phyloP scores from a whole-genome alignment of 1,284 basidiomycete genomes.

The Megacollybia platyphylla region DNA sequence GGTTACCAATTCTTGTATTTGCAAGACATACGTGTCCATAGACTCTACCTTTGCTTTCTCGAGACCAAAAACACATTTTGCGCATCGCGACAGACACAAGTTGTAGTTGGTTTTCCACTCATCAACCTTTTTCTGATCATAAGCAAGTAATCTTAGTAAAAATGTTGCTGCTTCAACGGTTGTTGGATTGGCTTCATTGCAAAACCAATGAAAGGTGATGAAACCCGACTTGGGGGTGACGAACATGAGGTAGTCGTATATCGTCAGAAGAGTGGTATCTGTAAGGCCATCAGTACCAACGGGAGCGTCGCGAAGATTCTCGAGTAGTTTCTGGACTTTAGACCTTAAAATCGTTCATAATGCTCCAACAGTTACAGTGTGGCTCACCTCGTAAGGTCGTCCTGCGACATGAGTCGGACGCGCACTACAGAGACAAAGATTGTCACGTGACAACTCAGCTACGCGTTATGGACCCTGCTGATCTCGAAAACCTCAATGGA shows the following conservation, averaged over 20 bases:
- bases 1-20: not conserved
- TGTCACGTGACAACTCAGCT: not conserved
- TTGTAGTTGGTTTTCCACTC: constrained; percentile 52
- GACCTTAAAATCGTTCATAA: not conserved
- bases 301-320: constrained; percentile 40
- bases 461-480: constrained; percentile 36
- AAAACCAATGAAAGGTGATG: constrained; percentile 60
- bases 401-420: not conserved
- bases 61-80: constrained; percentile 54
- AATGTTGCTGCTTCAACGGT: constrained; percentile 60
- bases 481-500: constrained; percentile 38
- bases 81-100: constrained; percentile 46
- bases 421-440: not conserved
- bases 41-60: constrained; percentile 51
- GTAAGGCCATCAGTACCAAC: constrained; percentile 30
- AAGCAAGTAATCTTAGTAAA: constrained; percentile 71
- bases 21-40: constrained; percentile 48
- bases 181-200: constrained; percentile 36
- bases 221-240: constrained; percentile 21
- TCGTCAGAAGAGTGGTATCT: constrained; percentile 36
- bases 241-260: constrained; percentile 46
- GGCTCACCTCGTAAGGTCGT: not conserved
- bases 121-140: constrained; percentile 43
- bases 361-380: not conserved
- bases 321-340: constrained; percentile 28